Evolutionary conservation across 2,329 filamentous ascomycete species (phyloP), one percentile per base, ranked within the genome.

Genomic region (Aspergillus sp.): DNA sequence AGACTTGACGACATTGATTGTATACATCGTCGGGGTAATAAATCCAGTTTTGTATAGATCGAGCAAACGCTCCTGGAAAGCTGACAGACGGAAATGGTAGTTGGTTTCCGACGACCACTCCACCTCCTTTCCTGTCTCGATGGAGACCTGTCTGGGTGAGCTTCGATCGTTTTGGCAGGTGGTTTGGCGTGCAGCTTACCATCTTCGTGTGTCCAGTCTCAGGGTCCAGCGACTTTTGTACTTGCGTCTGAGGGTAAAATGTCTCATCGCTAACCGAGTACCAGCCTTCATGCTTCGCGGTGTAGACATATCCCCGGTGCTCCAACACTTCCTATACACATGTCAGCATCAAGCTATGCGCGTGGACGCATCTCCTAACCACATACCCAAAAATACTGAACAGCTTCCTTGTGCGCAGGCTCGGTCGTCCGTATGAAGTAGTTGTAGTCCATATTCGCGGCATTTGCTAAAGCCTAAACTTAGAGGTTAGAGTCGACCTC

Each of bases 221-320:
- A 5, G 92, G 90, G 66, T 93, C 90, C 39, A 95, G 79, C 54
- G 87, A 85, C 47, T 89, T 84, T 70, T 92, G 87, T 25, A 98
- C 87, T 70, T 88, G 81, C 6, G 87, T 86, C 56, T 89, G 85
- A 0, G 94, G 92, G 73, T 97, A 98, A 77, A 96, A 99, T 41
- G 94, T 94, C 82, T 99, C 95, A 75, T 99, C 95, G 74, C 91
- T 92, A 57, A 99, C 89, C 58, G 91, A 95, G 76, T 99, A 99
- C 95, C 95, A 99, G 1, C 95, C 95, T 72, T 92, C 87, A 70
- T 98, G 95, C 67, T 90, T 91, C 10, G 87, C 87, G 70, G 90
- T 87, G 77, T 97, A 97, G 57, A 98, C 89, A 62, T 90, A 88
- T 8, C 90, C 89, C 50, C 85, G 82, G 57, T 92, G 87, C 69